Evolutionary conservation across 495 filamentous ascomycete species (phyloP), one percentile per base, ranked within the genome.

Genomic region (Penicillium soppii): DNA sequence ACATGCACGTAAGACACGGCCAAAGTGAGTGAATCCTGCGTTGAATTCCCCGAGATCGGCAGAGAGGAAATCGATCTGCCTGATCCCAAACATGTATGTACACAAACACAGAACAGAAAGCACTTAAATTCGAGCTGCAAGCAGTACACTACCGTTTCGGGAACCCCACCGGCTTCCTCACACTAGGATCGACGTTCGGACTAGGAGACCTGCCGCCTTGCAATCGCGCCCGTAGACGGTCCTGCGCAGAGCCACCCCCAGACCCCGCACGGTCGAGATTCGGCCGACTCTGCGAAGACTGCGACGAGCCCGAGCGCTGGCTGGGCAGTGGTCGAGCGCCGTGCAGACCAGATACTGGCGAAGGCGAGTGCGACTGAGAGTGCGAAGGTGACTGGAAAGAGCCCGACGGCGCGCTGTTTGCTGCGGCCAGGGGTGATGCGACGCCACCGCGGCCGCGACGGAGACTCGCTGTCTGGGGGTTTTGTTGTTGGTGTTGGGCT

Each of bases 221-320:
- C 43, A 90, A 61, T 48, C 85, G 61, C 27, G 82, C 82, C 62
- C 86, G 85, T 45, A 91, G 72, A 59, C 85, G 74, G 43, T 89
- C 83, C 69, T 87, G 83, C 22, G 84, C 84, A 15, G 85, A 75
- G 37, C 59, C 58, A 27, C 46, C 46, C 27, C 46, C 46, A 3
- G 74, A 60, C 21, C 49, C 58, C 5, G 83, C 66, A 52, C 76
- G 75, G 58, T 79, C 78, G 50, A 78, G 56, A 48, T 66, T 52
- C 69, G 62, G 60, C 69, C 54, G 58, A 55, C 57, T 49, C 47
- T 58, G 48, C 19, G 59, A 40, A 21, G 68, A 70, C 71, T 92
- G 88, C 61, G 89, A 87, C 51, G 88, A 90, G 5, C 86, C 87
- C 3, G 77, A 78, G 15, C 85, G 70, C 67, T 91, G 88, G 52